Evolutionary conservation across 2,329 filamentous ascomycete genomes (phyloP), one percentile per base, ranked within the genome.

Genomic region (Thermothelomyces thermophilus): DNA sequence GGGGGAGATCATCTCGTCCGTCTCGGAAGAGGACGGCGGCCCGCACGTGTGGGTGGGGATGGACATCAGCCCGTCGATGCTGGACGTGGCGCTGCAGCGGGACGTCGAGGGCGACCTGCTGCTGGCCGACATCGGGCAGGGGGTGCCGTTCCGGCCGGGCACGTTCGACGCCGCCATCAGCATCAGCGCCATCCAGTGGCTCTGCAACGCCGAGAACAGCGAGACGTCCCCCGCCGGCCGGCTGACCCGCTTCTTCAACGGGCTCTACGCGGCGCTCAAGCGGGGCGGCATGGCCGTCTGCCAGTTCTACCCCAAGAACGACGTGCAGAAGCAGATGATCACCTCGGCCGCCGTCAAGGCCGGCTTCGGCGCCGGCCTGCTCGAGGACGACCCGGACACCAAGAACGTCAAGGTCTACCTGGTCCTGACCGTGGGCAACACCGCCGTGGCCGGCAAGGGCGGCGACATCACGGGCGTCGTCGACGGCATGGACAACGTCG

Each of bases 291-390:
- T 89, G 33, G 93, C 93, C 0, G 91, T 97, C 13, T 95, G 90
- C 65, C 93, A 98, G 64, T 98, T 98, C 68, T 98, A 98, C 66
- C 93, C 93, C 2, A 95, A 95, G 71, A 97, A 98, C 66, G 86
- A 94, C 59, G 76, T 80, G 55, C 93, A 98, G 71, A 81, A 90
- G 63, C 82, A 79, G 63, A 95, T 98, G 90, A 95, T 98, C 59
- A 88, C 84, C 45, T 78, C 80, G 52, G 93, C 93, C 0, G 93
- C 93, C 0, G 86, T 97, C 54, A 90, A 87, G 64, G 93, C 93
- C 1, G 93, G 93, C 0, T 98, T 98, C 62, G 91, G 93, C 41
- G 93, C 93, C 0, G 93, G 93, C 71, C 78, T 98, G 30, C 73
- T 98, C 41, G 91, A 97, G 68, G 93, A 98, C 68, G 91, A 97